Conservation (phyloP, 768 basidiomycete genomes). For the Collybiopsis luxurians region DNA sequence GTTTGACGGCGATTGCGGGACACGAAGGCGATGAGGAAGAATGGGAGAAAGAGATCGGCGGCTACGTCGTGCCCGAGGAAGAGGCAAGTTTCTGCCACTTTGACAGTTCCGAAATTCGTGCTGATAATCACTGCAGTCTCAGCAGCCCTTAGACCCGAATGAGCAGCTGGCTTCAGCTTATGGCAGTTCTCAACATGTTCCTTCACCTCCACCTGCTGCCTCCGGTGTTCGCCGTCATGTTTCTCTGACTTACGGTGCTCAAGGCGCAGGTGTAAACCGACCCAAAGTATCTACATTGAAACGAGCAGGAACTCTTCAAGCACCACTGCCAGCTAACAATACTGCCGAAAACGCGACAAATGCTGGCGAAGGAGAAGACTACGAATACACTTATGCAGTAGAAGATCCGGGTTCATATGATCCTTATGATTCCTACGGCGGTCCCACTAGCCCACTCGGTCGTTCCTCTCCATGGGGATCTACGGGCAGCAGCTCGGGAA, state of each 20-base stretch:
- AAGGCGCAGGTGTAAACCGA: conserved; percentile 44
- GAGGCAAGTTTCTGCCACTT: neutral
- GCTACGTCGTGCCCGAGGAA: conserved; percentile 47
- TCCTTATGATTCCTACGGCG: conserved; percentile 51
- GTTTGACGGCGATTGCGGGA: conserved; percentile 80
- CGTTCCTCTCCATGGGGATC: conserved; percentile 68
- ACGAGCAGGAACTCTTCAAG: conserved; percentile 75
- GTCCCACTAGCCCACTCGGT: conserved; percentile 54
- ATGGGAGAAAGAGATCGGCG: conserved; percentile 75
- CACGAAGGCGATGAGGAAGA: conserved; percentile 88
- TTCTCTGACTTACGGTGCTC: conserved; percentile 71
- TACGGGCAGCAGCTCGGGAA: conserved; percentile 4
- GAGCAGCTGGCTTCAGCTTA: conserved; percentile 70
- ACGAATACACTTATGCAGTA: conserved; percentile 48
- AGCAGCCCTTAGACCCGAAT: conserved; percentile 19
- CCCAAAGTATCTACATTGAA: conserved; percentile 53
- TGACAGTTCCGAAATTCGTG: neutral
- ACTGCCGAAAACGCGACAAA: conserved; percentile 23
- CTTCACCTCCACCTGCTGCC: conserved; percentile 70
- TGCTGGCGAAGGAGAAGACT: conserved; percentile 48
- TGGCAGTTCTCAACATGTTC: conserved; percentile 37
- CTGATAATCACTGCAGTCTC: neutral
- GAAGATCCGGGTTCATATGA: conserved; percentile 54
- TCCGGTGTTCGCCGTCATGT: conserved; percentile 77
- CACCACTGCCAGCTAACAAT: conserved; percentile 41